Conservation (phyloP, 768 basidiomycete genomes). For the Pleurotus giganteus region DNA sequence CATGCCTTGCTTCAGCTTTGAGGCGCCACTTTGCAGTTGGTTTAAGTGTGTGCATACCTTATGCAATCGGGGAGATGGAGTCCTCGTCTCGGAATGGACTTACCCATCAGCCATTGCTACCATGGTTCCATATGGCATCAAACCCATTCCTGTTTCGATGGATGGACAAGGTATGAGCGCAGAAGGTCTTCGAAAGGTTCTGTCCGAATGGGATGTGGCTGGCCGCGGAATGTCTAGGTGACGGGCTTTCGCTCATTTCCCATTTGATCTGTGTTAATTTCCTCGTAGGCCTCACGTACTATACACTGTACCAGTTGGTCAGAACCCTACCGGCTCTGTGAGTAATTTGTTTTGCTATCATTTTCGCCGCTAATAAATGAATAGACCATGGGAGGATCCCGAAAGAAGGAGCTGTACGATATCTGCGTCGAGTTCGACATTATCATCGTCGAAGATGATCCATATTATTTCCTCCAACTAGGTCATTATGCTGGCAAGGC, state of each 20-base stretch:
- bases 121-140: constrained; percentile 39
- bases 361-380: not conserved
- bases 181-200: constrained; percentile 52
- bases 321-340: constrained; percentile 79
- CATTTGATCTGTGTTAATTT: constrained; percentile 1
- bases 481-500: constrained; percentile 49
- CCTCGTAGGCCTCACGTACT: constrained; percentile 59
- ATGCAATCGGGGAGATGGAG: constrained; percentile 61
- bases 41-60: constrained; percentile 55
- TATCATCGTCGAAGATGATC: constrained; percentile 83
- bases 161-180: constrained; percentile 72
- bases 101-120: constrained; percentile 56
- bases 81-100: constrained; percentile 68
- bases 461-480: constrained; percentile 74
- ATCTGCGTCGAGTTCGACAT: constrained; percentile 78
- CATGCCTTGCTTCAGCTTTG: not conserved
- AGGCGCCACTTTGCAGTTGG: constrained; percentile 29
- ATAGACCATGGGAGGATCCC: constrained; percentile 55
- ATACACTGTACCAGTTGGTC: constrained; percentile 78
- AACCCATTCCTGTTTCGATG: constrained; percentile 57
- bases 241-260: constrained; percentile 6
- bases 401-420: constrained; percentile 82
- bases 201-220: constrained; percentile 65
- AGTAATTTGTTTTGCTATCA: constrained; percentile 21
- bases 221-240: constrained; percentile 57